Percentiles rank a stretch among this genome's conserved stretches.
Evolutionary conservation across 495 filamentous ascomycete genomes (phyloP).

Genomic region (Podospora bellae-mahoneyi): DNA sequence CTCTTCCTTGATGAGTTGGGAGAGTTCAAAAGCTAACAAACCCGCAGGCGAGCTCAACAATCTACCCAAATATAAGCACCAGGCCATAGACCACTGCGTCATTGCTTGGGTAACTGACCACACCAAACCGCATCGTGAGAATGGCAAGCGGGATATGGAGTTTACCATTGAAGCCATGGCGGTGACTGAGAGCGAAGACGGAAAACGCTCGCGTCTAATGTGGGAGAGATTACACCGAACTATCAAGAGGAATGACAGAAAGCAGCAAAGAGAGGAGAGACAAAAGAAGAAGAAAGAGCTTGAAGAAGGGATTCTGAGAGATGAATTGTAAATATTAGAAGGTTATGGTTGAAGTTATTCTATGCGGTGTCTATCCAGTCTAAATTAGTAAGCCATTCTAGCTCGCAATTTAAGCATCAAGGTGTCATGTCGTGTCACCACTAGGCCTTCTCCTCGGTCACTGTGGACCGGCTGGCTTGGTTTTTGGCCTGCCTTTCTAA

Average conservation of each 20-base stretch:
- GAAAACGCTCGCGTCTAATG: slow-evolving; percentile 30
- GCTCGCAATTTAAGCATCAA: neutral
- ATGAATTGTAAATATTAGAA: slow-evolving; percentile 23
- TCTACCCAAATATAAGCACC: slow-evolving; percentile 28
- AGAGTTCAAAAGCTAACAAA: slow-evolving; percentile 1
- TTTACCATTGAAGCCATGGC: slow-evolving; percentile 35
- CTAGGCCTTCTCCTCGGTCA: neutral
- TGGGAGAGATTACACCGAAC: slow-evolving; percentile 35
- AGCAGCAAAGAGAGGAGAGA: slow-evolving; percentile 29
- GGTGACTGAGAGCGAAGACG: slow-evolving; percentile 33
- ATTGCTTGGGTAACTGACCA: slow-evolving; percentile 35
- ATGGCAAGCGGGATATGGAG: slow-evolving; percentile 31
- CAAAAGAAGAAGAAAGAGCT: slow-evolving; percentile 24
- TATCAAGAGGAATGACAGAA: slow-evolving; percentile 28
- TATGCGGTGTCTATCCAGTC: neutral
- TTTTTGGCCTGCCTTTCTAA: slow-evolving; percentile 1
- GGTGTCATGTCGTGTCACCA: neutral
- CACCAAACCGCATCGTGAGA: slow-evolving; percentile 31
- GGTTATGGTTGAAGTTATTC: neutral
- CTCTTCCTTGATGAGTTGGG: neutral
- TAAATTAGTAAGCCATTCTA: neutral
- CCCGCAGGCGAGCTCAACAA: slow-evolving; percentile 31
- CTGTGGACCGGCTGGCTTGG: neutral
- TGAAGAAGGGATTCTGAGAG: slow-evolving; percentile 21
- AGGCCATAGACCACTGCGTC: slow-evolving; percentile 27